Conservation (phyloP, 148 eudicot genomes). For the Camellia sinensis region DNA sequence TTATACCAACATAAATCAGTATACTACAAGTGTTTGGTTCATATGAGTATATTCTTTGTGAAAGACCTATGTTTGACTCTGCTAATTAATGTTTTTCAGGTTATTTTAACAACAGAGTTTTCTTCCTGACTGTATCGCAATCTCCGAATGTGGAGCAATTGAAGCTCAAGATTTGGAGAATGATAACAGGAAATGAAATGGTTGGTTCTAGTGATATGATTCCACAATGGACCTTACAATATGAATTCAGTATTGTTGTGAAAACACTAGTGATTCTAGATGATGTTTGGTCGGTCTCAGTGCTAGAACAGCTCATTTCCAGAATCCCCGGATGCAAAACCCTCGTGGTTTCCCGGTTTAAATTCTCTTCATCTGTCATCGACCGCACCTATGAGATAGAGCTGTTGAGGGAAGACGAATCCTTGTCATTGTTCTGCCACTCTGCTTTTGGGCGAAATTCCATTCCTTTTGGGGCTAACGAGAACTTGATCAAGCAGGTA, state of each 20-base stretch:
- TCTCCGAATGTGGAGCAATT: slow-evolving; percentile 76
- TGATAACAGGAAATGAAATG: slow-evolving; percentile 41
- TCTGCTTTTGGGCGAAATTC: slow-evolving; percentile 61
- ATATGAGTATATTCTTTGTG: neutral
- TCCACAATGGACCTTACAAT: slow-evolving; percentile 38
- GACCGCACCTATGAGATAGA: slow-evolving; percentile 57
- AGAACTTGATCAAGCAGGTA: slow-evolving; percentile 61
- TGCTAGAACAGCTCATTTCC: slow-evolving; percentile 55
- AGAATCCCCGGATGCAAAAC: slow-evolving; percentile 64
- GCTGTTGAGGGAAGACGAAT: slow-evolving; percentile 61
- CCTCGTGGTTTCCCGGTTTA: slow-evolving; percentile 66
- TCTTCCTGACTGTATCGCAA: slow-evolving; percentile 72
- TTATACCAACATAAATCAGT: neutral
- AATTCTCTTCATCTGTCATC: slow-evolving; percentile 48
- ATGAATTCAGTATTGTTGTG: slow-evolving; percentile 19
- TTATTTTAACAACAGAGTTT: slow-evolving; percentile 51
- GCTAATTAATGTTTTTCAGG: slow-evolving; percentile 33
- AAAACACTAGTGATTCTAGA: slow-evolving; percentile 62
- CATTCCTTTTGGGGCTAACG: slow-evolving; percentile 45
- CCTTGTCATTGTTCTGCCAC: slow-evolving; percentile 66
- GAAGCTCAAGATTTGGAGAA: slow-evolving; percentile 48
- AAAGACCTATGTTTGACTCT: slow-evolving; percentile 7
- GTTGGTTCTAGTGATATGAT: slow-evolving; percentile 20
- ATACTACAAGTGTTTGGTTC: too few relatives aligned
- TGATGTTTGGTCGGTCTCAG: slow-evolving; percentile 82